Evolutionary conservation across 352 stramenopile genomes (phyloP).

Genomic region (Phytopythium oedochilum): DNA sequence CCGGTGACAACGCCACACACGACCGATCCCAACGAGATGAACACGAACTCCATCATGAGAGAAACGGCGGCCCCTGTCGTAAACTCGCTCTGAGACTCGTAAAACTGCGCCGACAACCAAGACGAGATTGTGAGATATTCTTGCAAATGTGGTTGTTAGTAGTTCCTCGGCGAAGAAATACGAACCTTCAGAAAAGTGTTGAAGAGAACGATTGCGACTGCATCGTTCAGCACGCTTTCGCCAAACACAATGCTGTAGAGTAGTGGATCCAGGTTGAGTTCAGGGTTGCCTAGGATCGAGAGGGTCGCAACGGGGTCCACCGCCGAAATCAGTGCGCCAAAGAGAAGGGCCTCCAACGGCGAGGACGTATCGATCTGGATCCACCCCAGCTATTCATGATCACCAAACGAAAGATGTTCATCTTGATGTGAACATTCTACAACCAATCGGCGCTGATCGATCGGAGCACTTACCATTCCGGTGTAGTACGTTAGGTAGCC

Average conservation of each 20-base stretch:
- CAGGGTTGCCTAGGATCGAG: slow-evolving; percentile 92
- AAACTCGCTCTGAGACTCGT: slow-evolving; percentile 77
- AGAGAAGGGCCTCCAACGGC: slow-evolving; percentile 93
- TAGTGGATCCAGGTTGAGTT: slow-evolving; percentile 88
- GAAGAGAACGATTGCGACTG: slow-evolving; percentile 97
- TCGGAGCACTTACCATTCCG: slow-evolving; percentile 43
- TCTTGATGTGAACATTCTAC: too few relatives aligned
- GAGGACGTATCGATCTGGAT: slow-evolving; percentile 90
- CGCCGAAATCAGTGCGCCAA: slow-evolving; percentile 93
- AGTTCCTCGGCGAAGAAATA: too few relatives aligned
- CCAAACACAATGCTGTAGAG: slow-evolving; percentile 95
- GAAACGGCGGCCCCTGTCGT: slow-evolving; percentile 47
- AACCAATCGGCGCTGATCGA: too few relatives aligned
- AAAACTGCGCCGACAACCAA: slow-evolving; percentile 26
- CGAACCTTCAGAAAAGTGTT: slow-evolving; percentile 94
- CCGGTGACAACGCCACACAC: slow-evolving; percentile 68
- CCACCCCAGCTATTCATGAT: slow-evolving; percentile 45
- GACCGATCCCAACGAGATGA: slow-evolving; percentile 80
- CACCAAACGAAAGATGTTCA: too few relatives aligned
- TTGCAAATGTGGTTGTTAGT: too few relatives aligned
- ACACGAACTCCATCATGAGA: slow-evolving; percentile 68
- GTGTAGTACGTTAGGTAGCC: slow-evolving; percentile 91
- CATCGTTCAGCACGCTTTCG: slow-evolving; percentile 97
- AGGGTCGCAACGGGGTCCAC: slow-evolving; percentile 97
- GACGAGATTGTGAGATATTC: too few relatives aligned